Base-by-base conservation (phyloP, 2,329 filamentous ascomycete genomes). In the Colletotrichum sp. region DNA sequence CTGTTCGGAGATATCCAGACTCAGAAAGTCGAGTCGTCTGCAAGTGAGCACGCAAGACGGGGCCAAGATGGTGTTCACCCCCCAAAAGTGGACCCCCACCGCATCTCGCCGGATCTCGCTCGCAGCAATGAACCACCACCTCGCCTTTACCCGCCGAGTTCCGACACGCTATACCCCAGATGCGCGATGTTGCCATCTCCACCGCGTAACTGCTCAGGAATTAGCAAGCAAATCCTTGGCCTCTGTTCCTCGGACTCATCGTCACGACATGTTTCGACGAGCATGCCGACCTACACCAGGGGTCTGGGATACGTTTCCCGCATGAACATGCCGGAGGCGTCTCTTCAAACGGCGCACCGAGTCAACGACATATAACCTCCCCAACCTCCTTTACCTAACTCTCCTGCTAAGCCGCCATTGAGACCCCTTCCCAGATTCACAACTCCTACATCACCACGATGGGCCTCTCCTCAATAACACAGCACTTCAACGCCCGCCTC, bases 401-500 rank as follows among this genome's bases (percentile, higher is more conserved):
- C n/a, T n/a, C n/a, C n/a, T n/a, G n/a, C n/a, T n/a, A n/a, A n/a
- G n/a, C n/a, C n/a, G 24, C 5, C 55, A 18, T 18, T 16, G 24
- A 21, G 44, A 52, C 44, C n/a, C 6, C n/a, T 21, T 63, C 15
- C 30, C 18, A 4, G 57, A 21, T 4, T 13, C 39, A 10, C 18
- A 44, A 12, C 44, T 5, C n/a, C 44, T 7, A 34, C 32, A 1
- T 44, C 60, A 3, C 1, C 39, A 71, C 9, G 2, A 73, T 73
- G 71, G 71, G 71, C 9, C 10, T 73, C 57, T 30, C 18, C 9
- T 69, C 71, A 13, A n/a, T 64, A 9, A 69, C 65, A 10, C 71
- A 64, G 71, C 71, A 69, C 65, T 73, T 73, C 71, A 73, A 69
- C 71, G 63, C 55, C 57, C 30, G 71, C 32, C 77, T 81, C 49